A percentile compares a stretch with the other conserved stretches of the same genome.
phyloP scores from a whole-genome alignment of 352 stramenopile species.

The Peronospora belbahrii region DNA sequence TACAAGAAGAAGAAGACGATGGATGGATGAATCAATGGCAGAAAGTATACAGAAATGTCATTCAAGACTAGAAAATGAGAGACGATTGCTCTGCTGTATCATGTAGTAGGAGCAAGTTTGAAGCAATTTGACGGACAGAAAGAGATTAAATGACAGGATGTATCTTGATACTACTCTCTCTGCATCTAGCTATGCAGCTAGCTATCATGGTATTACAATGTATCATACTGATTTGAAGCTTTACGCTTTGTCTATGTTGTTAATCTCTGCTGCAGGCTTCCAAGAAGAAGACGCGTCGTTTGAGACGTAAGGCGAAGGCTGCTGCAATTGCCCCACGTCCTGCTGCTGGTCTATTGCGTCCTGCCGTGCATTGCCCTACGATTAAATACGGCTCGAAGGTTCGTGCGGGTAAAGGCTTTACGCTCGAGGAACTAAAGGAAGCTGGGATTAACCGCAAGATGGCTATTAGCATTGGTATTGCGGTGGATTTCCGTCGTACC shows the following conservation, averaged over 20 bases:
- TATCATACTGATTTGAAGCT: not conserved
- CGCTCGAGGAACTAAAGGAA: slow-evolving; percentile 97
- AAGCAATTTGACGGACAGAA: too few relatives aligned
- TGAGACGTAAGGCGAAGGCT: slow-evolving; percentile 94
- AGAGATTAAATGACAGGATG: too few relatives aligned
- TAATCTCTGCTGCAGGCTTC: slow-evolving; percentile 74
- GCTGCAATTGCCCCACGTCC: slow-evolving; percentile 95
- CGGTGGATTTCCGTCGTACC: slow-evolving; percentile 96
- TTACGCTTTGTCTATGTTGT: not conserved
- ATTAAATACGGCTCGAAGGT: slow-evolving; percentile 98
- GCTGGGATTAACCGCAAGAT: slow-evolving; percentile 94
- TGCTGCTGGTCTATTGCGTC: slow-evolving; percentile 91
- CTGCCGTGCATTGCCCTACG: slow-evolving; percentile 97
- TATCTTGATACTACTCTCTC: too few relatives aligned
- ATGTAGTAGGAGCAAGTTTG: too few relatives aligned
- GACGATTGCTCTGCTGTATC: too few relatives aligned
- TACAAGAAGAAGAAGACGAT: too few relatives aligned
- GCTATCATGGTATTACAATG: not conserved
- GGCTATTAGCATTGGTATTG: slow-evolving; percentile 96
- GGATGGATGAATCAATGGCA: too few relatives aligned
- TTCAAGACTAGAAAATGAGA: too few relatives aligned
- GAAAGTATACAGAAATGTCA: not conserved
- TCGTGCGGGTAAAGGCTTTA: slow-evolving; percentile 97
- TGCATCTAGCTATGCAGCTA: too few relatives aligned
- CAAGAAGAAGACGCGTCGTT: slow-evolving; percentile 96